phyloP scores from a whole-genome alignment of 108 stramenopile species.

The Skeletonema costatum region DNA sequence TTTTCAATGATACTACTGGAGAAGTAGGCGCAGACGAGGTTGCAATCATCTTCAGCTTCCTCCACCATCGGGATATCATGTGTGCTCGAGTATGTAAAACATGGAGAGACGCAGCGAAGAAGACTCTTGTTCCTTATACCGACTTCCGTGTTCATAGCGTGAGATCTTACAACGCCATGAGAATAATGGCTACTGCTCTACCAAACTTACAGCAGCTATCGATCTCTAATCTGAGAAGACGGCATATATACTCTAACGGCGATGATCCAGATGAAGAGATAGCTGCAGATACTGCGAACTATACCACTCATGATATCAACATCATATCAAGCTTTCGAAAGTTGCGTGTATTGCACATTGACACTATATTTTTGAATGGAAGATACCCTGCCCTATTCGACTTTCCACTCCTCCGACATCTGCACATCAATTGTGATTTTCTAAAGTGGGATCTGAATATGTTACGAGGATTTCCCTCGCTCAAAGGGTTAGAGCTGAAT shows the following conservation, averaged over 20 bases:
- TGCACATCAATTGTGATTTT: neutral
- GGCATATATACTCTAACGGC: neutral
- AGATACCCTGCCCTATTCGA: constrained; percentile 6
- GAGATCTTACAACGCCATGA: neutral
- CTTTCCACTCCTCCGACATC: neutral
- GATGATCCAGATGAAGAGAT: neutral
- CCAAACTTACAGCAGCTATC: neutral
- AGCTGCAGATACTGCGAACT: neutral
- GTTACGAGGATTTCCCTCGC: constrained; percentile 1
- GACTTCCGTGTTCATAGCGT: neutral
- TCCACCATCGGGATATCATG: neutral
- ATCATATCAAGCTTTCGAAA: neutral
- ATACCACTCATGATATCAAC: constrained; percentile 9
- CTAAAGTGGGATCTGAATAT: neutral
- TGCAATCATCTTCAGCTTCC: constrained; percentile 2
- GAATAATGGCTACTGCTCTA: neutral
- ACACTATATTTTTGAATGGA: neutral
- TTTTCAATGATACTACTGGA: too few species aligned
- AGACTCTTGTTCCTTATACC: neutral
- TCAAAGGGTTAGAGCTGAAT: neutral
- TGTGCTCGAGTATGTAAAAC: neutral
- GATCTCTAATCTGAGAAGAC: neutral
- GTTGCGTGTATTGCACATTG: neutral
- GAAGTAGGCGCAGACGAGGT: constrained; percentile 8
- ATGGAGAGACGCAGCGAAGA: neutral